Percentiles rank a stretch among this genome's conserved stretches.
Evolutionary conservation across 2,329 filamentous ascomycete species (phyloP).

Genomic region (Mariannaea elegans): DNA sequence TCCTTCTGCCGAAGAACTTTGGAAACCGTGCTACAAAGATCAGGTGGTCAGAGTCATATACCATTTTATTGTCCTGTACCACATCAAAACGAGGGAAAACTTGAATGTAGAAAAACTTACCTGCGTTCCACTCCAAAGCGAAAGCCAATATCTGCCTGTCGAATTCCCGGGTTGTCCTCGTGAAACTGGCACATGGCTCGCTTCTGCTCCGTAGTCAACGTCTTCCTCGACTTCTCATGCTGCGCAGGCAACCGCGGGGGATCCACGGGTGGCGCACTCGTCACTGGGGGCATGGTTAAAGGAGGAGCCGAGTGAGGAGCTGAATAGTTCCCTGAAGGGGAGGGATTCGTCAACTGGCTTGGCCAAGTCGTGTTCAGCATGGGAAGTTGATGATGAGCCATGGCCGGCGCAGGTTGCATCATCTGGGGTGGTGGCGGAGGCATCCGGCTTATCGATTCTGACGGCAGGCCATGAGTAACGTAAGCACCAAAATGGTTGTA

Average conservation of each 20-base stretch:
- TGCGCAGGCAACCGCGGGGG: constrained; percentile 44
- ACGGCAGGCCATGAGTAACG: constrained; percentile 60
- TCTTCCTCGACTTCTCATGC: constrained; percentile 77
- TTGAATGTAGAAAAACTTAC: constrained; percentile 59
- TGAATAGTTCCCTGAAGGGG: constrained; percentile 61
- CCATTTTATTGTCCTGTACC: no score
- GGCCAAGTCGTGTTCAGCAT: constrained; percentile 82
- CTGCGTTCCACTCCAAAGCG: constrained; percentile 97
- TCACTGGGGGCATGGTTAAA: constrained; percentile 65
- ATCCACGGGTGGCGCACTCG: constrained; percentile 57
- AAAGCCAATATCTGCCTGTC: constrained; percentile 95
- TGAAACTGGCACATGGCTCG: constrained; percentile 94
- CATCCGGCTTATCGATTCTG: constrained; percentile 61
- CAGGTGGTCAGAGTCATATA: constrained; percentile 29
- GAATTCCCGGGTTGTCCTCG: constrained; percentile 86
- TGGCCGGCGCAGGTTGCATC: constrained; percentile 48
- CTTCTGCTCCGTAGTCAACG: constrained; percentile 89
- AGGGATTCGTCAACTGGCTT: constrained; percentile 80
- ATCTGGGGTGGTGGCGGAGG: constrained; percentile 59
- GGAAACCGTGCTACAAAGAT: constrained; percentile 82
- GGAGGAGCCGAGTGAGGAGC: constrained; percentile 68
- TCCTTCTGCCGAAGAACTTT: constrained; percentile 96
- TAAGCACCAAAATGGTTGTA: constrained; percentile 68
- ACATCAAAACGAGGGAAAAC: not conserved
- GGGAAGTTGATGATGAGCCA: constrained; percentile 68